Evolutionary conservation across 148 eudicot genomes (phyloP).

Genomic region (Rhododendron ovatum): DNA sequence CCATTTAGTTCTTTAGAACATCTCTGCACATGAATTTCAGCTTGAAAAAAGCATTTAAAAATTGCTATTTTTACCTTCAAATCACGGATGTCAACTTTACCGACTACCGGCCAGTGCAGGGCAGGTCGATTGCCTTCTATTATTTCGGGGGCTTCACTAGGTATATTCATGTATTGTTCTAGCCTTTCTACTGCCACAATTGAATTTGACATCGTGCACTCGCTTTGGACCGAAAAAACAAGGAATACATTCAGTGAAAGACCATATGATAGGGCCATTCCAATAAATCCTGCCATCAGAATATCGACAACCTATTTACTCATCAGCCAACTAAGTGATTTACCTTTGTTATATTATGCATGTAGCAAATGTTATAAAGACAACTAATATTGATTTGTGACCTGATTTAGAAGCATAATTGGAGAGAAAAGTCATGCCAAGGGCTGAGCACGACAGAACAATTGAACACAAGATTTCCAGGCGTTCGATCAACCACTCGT

Average conservation of each 20-base stretch:
- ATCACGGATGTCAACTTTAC: slow-evolving; percentile 72
- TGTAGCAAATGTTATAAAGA: background rate
- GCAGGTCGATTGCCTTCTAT: slow-evolving; percentile 60
- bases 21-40: background rate
- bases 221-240: slow-evolving; percentile 66
- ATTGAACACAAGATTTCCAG: slow-evolving; percentile 45
- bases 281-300: slow-evolving; percentile 62
- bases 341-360: background rate
- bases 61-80: slow-evolving; percentile 43
- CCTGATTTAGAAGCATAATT: slow-evolving; percentile 33
- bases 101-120: slow-evolving; percentile 59
- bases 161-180: slow-evolving; percentile 72
- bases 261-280: slow-evolving; percentile 90
- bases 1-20: background rate
- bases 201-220: slow-evolving; percentile 57
- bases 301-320: background rate
- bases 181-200: slow-evolving; percentile 80
- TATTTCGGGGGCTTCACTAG: slow-evolving; percentile 76
- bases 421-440: slow-evolving; percentile 38
- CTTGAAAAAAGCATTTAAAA: background rate
- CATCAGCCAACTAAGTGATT: slow-evolving; percentile 33
- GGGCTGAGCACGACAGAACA: slow-evolving; percentile 43
- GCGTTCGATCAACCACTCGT: slow-evolving; percentile 59
- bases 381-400: background rate
- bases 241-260: slow-evolving; percentile 62